These are phyloP conservation scores for Candida corydali DNA, from an alignment of 805 yeast species.

Conservation along the genomic window DNA sequence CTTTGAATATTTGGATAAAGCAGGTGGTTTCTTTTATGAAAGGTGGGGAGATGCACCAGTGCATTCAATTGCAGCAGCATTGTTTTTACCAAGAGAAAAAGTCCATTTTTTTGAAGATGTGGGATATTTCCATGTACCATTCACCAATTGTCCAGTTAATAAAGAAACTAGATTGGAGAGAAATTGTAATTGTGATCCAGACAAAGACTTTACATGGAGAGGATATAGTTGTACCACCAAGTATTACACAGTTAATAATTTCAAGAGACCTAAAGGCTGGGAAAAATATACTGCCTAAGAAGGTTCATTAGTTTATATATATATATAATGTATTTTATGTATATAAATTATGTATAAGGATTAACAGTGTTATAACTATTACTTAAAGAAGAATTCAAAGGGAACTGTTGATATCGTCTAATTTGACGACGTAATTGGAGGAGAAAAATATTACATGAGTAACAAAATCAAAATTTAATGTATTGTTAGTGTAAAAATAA, in stretches of 20 bases:
- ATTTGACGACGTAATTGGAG: too few species aligned
- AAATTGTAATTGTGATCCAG: conserved; percentile 71
- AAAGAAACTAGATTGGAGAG: conserved; percentile 49
- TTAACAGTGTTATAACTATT: too few species aligned
- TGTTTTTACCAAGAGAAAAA: conserved; percentile 64
- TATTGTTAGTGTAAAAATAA: too few species aligned
- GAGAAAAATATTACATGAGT: too few species aligned
- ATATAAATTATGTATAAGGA: too few species aligned
- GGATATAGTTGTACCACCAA: conserved; percentile 69
- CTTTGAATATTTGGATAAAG: conserved; percentile 66
- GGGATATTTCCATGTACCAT: conserved; percentile 83
- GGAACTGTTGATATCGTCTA: too few species aligned
- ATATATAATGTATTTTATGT: too few species aligned
- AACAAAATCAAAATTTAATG: too few species aligned
- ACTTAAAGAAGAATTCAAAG: too few species aligned
- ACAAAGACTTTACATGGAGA: conserved; percentile 73
- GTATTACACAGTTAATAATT: conserved; percentile 51
- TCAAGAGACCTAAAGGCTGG: conserved; percentile 69
- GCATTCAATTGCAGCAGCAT: conserved; percentile 79
- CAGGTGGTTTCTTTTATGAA: conserved; percentile 86
- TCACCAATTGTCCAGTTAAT: conserved; percentile 75
- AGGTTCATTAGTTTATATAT: too few species aligned
- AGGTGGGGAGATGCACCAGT: conserved; percentile 94
- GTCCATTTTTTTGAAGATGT: conserved; percentile 79
- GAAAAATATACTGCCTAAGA: conserved; percentile 47